Base-by-base conservation (phyloP, 345 rosid species). In the Murraya paniculata region DNA sequence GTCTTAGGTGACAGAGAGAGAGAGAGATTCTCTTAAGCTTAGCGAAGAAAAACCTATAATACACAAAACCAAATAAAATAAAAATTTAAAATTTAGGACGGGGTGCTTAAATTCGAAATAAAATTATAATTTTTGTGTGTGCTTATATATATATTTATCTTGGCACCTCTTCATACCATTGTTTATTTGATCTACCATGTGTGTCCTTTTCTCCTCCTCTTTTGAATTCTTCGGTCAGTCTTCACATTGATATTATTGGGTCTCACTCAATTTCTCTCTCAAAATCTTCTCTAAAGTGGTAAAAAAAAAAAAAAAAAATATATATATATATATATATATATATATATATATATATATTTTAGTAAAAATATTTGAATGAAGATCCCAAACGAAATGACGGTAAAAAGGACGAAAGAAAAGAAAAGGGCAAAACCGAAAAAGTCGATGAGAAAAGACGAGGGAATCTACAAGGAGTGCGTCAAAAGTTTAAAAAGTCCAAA, bases 401-500 rank as follows among this genome's bases (percentile, higher is more conserved):
- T 55, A 71, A 67, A 60, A 73, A 59, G 77, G 16, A 39, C 39
- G 38, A 79, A 75, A 75, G 28, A 58, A 11, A 5, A 50, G 50
- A 33, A 39, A 66, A 33, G 6, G n/a, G 6, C 0, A 38, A n/a
- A n/a, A n/a, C n/a, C n/a, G n/a, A n/a, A n/a, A 68, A 16, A 30
- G 45, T 53, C 2, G 36, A 58, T 10, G 72, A 74, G 77, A 79
- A 74, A 74, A 77, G 68, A 4, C 30, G 66, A 39, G 82, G 82
- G 85, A 82, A 82, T 82, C 86, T 73, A 39, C 5, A 18, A 53
- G 39, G 19, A 27, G 71, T 25, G 50, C 65, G 65, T 41, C 11
- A 62, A 65, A 70, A 55, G 22, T 65, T 22, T 10, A 71, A 62
- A 73, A 70, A 77, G 78, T 45, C 68, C 72, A 38, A 59, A 53